A percentile compares a stretch with the other conserved stretches of the same genome.
Evolutionary conservation across 768 basidiomycete genomes (phyloP).

Genomic region (Steccherinum ochraceum): DNA sequence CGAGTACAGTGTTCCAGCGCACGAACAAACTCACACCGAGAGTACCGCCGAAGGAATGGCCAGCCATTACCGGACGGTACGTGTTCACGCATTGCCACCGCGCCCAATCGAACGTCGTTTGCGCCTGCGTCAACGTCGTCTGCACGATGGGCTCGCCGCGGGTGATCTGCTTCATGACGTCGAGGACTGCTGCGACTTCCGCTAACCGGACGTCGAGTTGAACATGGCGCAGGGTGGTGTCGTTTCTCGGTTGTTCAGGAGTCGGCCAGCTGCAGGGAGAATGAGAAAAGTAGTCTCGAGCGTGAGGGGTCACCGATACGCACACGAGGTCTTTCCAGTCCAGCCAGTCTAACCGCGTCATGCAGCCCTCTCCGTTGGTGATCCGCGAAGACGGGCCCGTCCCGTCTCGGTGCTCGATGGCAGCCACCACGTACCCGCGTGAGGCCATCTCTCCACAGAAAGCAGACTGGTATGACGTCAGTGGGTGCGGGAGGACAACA

Average conservation of each 20-base stretch:
- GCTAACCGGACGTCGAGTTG: slow-evolving; percentile 30
- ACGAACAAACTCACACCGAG: slow-evolving; percentile 18
- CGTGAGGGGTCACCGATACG: slow-evolving; percentile 1
- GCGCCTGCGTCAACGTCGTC: not conserved
- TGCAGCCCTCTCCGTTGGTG: slow-evolving; percentile 14
- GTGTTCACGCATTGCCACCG: slow-evolving; percentile 16
- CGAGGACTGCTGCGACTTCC: slow-evolving; percentile 29
- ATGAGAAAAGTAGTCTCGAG: not conserved
- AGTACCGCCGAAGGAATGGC: slow-evolving; percentile 28
- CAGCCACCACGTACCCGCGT: slow-evolving; percentile 38
- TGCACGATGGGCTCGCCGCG: slow-evolving; percentile 5
- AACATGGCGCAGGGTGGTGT: slow-evolving; percentile 23
- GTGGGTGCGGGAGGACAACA: not conserved
- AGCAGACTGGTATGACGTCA: slow-evolving; percentile 17
- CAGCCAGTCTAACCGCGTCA: slow-evolving; percentile 23
- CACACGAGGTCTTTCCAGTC: slow-evolving; percentile 25
- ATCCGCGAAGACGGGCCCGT: slow-evolving; percentile 30
- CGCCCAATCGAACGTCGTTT: slow-evolving; percentile 13
- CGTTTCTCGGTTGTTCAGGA: slow-evolving; percentile 27
- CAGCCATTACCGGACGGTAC: slow-evolving; percentile 21
- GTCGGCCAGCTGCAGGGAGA: slow-evolving; percentile 19
- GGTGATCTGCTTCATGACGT: slow-evolving; percentile 17
- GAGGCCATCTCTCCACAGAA: slow-evolving; percentile 39
- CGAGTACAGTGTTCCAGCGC: not conserved
- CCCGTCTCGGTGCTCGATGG: slow-evolving; percentile 43